Evolutionary conservation across 2,329 filamentous ascomycete species (phyloP), one percentile per base, ranked within the genome.

Genomic region (Talaromyces sp.): DNA sequence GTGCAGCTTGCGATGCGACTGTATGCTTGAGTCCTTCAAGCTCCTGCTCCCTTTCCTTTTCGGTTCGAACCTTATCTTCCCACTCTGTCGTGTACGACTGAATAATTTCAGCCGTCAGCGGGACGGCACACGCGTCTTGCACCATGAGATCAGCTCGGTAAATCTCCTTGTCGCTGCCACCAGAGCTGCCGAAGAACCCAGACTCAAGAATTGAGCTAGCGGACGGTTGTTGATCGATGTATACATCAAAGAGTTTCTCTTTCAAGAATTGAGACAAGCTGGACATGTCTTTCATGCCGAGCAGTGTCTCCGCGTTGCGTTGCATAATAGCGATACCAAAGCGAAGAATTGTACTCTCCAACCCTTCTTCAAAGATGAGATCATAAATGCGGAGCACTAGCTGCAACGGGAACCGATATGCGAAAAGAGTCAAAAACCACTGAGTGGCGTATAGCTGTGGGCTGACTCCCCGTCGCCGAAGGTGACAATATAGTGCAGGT

Each of bases 381-480:
- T 99, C 95, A 76, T 98, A 99, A 58, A 99, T 96, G 35, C 95
- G 90, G 63, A 99, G 87, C 6, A 99, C 95, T 9, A 99, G 86
- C 73, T 99, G 95, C 7, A 99, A 83, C 8, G 95, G 95, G 76
- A 99, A 99, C 46, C 96, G 90, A 76, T 99, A 99, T 35, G 93
- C 92, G 73, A 99, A 99, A n/a, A 99, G 83, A 0, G 95, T 99
- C 57, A 99, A 84, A 77, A 99, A 99, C 95, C 95, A 99, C 76
- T 99, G 95, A 0, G 95, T 99, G 50, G 95, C 95, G 73, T 99
- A 99, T 8, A 99, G 83, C 72, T 96, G 92, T 0, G 95, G 90
- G 8, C 90, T 90, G 61, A 99, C 95, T 67, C 91, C 88, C 62
- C 90, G 87, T 63, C 95, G 88, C 71, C 91, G 90, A 62, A 99